A percentile compares a stretch with the other conserved stretches of the same genome.
Evolutionary conservation across 202 grass and related monocot species (phyloP).

Genomic region (Setaria italica): DNA sequence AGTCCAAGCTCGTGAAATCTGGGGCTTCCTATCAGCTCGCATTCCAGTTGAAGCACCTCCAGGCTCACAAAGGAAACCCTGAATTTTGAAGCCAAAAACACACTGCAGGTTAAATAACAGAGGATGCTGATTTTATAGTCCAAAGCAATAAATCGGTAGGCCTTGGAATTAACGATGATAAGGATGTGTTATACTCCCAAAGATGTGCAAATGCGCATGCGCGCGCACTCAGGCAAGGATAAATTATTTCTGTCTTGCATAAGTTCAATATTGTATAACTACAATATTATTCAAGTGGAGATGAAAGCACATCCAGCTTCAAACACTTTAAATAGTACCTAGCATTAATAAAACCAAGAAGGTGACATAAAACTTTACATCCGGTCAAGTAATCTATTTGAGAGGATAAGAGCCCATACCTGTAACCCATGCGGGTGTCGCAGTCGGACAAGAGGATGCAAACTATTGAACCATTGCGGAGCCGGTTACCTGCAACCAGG

Average conservation of each 20-base stretch:
- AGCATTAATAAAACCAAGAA: background rate
- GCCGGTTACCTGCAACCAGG: background rate
- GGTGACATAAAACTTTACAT: background rate
- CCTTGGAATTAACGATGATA: background rate
- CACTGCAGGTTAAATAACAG: background rate
- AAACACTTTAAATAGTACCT: background rate
- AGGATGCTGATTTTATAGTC: background rate
- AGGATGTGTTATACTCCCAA: background rate
- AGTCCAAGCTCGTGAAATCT: background rate
- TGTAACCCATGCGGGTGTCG: background rate
- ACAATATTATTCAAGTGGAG: background rate
- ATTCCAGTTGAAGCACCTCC: background rate
- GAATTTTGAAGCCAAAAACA: background rate
- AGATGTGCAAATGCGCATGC: background rate
- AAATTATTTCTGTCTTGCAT: background rate
- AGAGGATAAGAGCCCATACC: background rate
- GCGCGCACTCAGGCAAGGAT: no score
- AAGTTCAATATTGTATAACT: background rate
- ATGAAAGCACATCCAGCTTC: background rate
- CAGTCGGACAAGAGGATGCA: background rate
- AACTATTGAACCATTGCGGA: background rate
- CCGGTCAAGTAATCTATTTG: background rate
- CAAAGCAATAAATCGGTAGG: background rate
- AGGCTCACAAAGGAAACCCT: background rate
- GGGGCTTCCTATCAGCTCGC: background rate